Evolutionary conservation across 1,284 basidiomycete species (phyloP).

Genomic region (Agroathelia rolfsii): DNA sequence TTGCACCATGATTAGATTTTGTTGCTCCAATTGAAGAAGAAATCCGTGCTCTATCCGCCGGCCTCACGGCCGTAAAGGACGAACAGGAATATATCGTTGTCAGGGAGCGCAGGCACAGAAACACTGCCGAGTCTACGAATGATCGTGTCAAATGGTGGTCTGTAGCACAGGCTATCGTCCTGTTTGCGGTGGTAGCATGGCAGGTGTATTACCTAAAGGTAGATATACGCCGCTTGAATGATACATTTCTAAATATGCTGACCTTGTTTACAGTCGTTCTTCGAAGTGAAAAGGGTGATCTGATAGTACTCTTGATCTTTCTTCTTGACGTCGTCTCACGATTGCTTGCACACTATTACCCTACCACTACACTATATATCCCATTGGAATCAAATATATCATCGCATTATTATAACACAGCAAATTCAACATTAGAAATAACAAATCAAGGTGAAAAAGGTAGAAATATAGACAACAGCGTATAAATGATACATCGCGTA

Average conservation of each 20-base stretch:
- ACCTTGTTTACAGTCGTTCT: slow-evolving; percentile 56
- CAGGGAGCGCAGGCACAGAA: slow-evolving; percentile 85
- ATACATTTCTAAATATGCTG: slow-evolving; percentile 4
- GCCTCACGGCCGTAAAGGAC: slow-evolving; percentile 87
- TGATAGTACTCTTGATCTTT: slow-evolving; percentile 23
- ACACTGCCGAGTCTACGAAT: slow-evolving; percentile 94
- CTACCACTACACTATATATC: too few relatives aligned
- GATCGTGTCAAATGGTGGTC: slow-evolving; percentile 99
- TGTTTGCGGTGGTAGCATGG: slow-evolving; percentile 90
- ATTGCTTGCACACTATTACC: too few relatives aligned
- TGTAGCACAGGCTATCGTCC: slow-evolving; percentile 78
- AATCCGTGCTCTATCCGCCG: slow-evolving; percentile 82
- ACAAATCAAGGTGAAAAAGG: slow-evolving; percentile 7
- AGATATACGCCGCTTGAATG: slow-evolving; percentile 18
- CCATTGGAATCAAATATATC: too few relatives aligned
- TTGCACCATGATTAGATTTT: slow-evolving; percentile 35
- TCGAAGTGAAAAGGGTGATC: slow-evolving; percentile 91
- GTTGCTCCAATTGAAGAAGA: slow-evolving; percentile 95
- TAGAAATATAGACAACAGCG: slow-evolving; percentile 10
- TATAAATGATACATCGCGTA: slow-evolving; percentile 4
- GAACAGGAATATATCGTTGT: slow-evolving; percentile 99
- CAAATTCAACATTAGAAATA: slow-evolving; percentile 9
- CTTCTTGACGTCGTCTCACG: too few relatives aligned
- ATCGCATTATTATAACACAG: slow-evolving; percentile 11
- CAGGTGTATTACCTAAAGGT: slow-evolving; percentile 98